Evolutionary conservation across 2,329 filamentous ascomycete genomes (phyloP), one percentile per base, ranked within the genome.

Genomic region (Microdochium paspali): DNA sequence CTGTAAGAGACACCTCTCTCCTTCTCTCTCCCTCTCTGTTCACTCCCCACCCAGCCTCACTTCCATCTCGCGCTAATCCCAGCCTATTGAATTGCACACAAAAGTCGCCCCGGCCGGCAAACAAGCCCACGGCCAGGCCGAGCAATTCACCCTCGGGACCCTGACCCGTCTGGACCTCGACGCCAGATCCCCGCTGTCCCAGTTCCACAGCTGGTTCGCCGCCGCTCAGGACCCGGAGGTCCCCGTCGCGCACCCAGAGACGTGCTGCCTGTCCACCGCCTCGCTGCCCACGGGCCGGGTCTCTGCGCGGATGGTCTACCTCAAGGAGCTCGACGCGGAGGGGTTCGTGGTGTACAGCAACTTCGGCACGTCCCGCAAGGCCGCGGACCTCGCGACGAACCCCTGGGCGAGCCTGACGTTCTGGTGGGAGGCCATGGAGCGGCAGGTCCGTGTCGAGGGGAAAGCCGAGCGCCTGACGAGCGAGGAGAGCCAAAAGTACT

Each of bases 271-370:
- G 1, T 85, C 90, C 3, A 98, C 93, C 1, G 90, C 90, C 0
- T 72, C 76, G 23, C 76, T 97, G 4, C 91, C 91, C 2, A 86
- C 82, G 0, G 93, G 93, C 51, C 83, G 86, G 44, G 86, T 97
- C 20, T 89, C 82, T 44, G 84, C 87, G 3, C 87, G 93, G 50
- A 77, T 89, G 56, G 89, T 98, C 31, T 98, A 97, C 68, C 77
- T 98, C 55, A 98, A 98, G 69, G 93, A 97, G 72, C 80, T 97
- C 23, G 90, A 97, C 65, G 66, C 73, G 47, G 58, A 66, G 4
- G 90, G 90, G 15, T 98, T 94, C 67, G 89, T 97, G 40, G 75
- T 98, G 44, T 98, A 97, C 74, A 86, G 81, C 60, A 98, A 98
- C 66, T 91, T 90, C 71, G 90, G 81, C 50, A 93, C 87, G 0